Base-by-base conservation (phyloP, 2,329 filamentous ascomycete genomes). In the Paraphaeosphaeria minitans region DNA sequence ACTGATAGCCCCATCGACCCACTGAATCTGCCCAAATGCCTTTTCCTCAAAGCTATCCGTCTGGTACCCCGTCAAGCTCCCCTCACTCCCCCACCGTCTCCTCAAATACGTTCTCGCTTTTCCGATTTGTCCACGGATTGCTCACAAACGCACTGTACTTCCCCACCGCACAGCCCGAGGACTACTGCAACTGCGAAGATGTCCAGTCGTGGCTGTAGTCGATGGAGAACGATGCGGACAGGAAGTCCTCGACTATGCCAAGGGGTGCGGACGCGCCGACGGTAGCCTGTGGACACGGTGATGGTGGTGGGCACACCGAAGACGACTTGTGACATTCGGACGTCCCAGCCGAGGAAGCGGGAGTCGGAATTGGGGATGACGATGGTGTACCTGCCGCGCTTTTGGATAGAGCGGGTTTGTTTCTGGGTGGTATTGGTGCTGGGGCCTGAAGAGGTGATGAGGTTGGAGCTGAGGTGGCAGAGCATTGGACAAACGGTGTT, bases 121-220 rank as follows among this genome's bases (percentile, higher is more conserved):
- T 68, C 31, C 72, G 71, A 58, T 68, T 72, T 21, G 69, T 77
- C 65, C 62, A 66, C 4, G 68, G 74, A 65, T 77, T 80, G 65
- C 72, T 78, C 21, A 80, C 75, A 39, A 79, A 73, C 16, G 75
- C 69, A 22, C 77, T 78, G 58, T 73, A 77, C 64, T 78, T 75
- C 47, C 73, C 77, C 0, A 56, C 64, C 1, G 77, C 73, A 5
- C 57, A 62, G 52, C 72, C 77, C 6, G 58, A 60, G 53, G 77
- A 75, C 2, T 63, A 61, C 45, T 75, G 68, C 0, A 70, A 63
- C 56, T 78, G 66, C 0, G 64, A 51, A 1, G 72, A 74, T 4
- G 71, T 66, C 78, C 78, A 80, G 1, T 67, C 63, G 33, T 63
- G 39, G 14, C 59, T 60, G 59, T 76, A 75, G 51, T 65, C 59